Evolutionary conservation across 108 stramenopile species (phyloP).

Genomic region (Cylindrotheca closterium): DNA sequence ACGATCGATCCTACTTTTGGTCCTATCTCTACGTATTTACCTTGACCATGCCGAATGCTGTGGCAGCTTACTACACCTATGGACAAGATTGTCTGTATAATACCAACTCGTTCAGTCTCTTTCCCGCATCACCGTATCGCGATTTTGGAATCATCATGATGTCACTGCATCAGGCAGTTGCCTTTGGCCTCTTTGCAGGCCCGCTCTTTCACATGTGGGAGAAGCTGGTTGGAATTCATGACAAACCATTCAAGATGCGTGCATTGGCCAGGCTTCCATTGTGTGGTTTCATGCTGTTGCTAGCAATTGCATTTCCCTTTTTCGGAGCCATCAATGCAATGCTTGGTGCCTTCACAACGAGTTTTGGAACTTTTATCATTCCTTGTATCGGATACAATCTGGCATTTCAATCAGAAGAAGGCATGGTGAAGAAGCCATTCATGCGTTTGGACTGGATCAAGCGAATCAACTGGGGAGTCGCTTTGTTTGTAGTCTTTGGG

Average conservation of each 20-base stretch:
- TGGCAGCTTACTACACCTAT: slow-evolving; percentile 18
- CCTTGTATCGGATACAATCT: slow-evolving; percentile 20
- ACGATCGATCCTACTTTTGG: slow-evolving; percentile 20
- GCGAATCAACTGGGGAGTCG: slow-evolving; percentile 1
- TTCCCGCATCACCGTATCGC: slow-evolving; percentile 1
- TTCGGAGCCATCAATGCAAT: slow-evolving; percentile 28
- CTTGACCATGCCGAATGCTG: slow-evolving; percentile 22
- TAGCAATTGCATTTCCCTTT: slow-evolving; percentile 26
- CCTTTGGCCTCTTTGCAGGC: slow-evolving; percentile 24
- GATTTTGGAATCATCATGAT: slow-evolving; percentile 25
- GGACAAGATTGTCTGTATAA: slow-evolving; percentile 10
- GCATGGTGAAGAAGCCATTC: slow-evolving; percentile 13
- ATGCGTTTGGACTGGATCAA: neutral
- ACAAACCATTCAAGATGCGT: slow-evolving; percentile 15
- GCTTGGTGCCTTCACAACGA: slow-evolving; percentile 22
- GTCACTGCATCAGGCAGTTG: slow-evolving; percentile 11
- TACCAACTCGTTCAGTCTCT: slow-evolving; percentile 16
- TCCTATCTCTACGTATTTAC: slow-evolving; percentile 20
- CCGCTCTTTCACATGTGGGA: slow-evolving; percentile 34
- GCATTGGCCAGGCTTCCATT: slow-evolving; percentile 12
- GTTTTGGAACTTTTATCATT: slow-evolving; percentile 24
- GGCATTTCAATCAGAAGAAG: slow-evolving; percentile 4
- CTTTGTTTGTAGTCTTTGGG: neutral
- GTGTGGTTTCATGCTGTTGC: slow-evolving; percentile 11
- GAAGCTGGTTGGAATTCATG: slow-evolving; percentile 4